These are phyloP conservation scores for Ballota nigra DNA, from an alignment of 257 asterid species.

Conservation along the genomic window DNA sequence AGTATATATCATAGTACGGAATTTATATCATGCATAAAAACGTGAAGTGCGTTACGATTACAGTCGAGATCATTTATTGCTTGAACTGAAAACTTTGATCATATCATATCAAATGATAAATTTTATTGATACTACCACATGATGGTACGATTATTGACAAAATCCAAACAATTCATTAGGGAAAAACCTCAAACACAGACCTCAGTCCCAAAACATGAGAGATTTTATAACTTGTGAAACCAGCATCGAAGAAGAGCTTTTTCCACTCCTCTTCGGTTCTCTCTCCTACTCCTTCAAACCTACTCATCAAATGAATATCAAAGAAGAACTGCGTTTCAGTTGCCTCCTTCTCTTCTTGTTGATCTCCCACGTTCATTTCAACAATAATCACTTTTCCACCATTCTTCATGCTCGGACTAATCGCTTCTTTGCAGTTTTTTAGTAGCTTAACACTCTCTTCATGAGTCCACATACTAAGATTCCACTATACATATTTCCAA, in stretches of 20 bases:
- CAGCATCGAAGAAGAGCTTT: neutral
- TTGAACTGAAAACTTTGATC: too few species aligned
- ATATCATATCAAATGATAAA: too few species aligned
- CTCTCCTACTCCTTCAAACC: neutral
- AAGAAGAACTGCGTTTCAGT: neutral
- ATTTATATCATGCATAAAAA: too few species aligned
- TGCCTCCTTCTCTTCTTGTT: neutral
- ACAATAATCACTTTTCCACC: neutral
- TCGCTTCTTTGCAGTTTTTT: neutral
- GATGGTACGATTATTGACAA: too few species aligned
- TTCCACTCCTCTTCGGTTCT: conserved; percentile 15
- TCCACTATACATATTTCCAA: neutral
- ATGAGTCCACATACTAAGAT: neutral
- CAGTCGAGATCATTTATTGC: too few species aligned
- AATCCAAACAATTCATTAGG: neutral
- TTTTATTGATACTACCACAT: too few species aligned
- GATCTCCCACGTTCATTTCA: neutral
- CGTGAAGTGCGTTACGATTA: too few species aligned
- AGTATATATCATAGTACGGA: too few species aligned
- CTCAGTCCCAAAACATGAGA: neutral
- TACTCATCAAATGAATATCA: neutral
- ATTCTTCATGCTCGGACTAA: neutral
- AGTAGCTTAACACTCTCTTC: neutral
- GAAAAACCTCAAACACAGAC: neutral
- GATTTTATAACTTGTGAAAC: neutral